Evolutionary conservation across 2,329 filamentous ascomycete species (phyloP).

Genomic region (Paracamarosporium sp.): DNA sequence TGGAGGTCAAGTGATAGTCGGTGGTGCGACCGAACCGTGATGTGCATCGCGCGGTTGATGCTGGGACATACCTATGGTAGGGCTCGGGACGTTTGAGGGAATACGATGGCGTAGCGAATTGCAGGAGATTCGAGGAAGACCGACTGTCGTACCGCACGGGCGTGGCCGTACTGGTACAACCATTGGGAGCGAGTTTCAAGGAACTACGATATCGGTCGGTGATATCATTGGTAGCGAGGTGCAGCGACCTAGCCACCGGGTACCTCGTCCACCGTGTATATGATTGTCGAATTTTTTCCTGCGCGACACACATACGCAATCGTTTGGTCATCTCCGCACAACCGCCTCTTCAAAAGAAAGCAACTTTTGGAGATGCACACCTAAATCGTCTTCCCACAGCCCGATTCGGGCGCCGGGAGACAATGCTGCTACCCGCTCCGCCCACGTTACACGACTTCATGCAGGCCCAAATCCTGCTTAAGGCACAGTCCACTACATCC

Average conservation of each 20-base stretch:
- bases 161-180: not conserved
- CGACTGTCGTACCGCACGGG: not conserved
- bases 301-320: not conserved
- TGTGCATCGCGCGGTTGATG: not conserved
- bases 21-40: not conserved
- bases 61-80: not conserved
- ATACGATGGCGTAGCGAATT: not conserved
- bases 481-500: not conserved
- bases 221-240: not conserved
- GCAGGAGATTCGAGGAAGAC: not conserved
- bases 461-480: constrained; percentile 4
- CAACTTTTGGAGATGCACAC: not conserved
- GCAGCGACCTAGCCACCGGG: not conserved
- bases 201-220: not conserved
- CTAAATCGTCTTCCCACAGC: not conserved
- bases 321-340: not conserved
- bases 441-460: constrained; percentile 7
- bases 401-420: not conserved
- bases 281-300: not conserved
- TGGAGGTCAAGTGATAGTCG: constrained; percentile 1
- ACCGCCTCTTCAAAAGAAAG: constrained; percentile 1
- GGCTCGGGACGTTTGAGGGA: not conserved
- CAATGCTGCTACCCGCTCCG: constrained; percentile 5
- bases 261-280: not conserved
- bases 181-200: not conserved